Evolutionary conservation across 2,329 filamentous ascomycete species (phyloP).

Genomic region (Pestalotiopsis sp.): DNA sequence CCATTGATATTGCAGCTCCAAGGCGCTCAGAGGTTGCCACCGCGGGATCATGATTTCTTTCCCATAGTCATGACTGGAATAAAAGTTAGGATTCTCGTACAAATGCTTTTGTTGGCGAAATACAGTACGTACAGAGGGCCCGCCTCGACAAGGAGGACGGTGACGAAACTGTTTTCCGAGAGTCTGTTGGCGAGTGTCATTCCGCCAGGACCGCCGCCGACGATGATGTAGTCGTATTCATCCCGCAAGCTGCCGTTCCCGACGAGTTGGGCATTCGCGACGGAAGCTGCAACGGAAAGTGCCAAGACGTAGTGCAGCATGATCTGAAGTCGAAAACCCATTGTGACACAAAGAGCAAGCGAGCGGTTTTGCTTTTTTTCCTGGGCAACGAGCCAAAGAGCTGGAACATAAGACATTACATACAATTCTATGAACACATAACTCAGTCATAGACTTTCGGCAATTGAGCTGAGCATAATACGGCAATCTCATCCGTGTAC

Average conservation of each 20-base stretch:
- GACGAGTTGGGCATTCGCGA: neutral
- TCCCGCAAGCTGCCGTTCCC: neutral
- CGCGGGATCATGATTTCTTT: slow-evolving; percentile 13
- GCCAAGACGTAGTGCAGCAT: neutral
- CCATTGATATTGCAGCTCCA: slow-evolving; percentile 6
- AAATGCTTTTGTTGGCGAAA: neutral
- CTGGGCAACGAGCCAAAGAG: neutral
- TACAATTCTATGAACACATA: neutral
- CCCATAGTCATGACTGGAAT: slow-evolving; percentile 4
- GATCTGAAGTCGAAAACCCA: neutral
- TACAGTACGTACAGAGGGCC: slow-evolving; percentile 50
- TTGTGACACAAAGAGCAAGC: neutral
- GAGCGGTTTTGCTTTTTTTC: neutral
- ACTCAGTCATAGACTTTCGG: neutral
- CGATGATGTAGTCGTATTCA: slow-evolving; percentile 44
- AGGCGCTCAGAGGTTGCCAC: neutral
- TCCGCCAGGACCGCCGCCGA: neutral
- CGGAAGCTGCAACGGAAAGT: neutral
- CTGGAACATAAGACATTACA: neutral
- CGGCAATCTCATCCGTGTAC: neutral
- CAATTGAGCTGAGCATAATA: neutral
- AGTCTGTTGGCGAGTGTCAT: neutral
- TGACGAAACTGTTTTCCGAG: neutral
- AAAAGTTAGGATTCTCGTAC: neutral
- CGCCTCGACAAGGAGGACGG: neutral